Conservation (phyloP, 73 alveolate genomes). For the Paramecium primaurelia region DNA sequence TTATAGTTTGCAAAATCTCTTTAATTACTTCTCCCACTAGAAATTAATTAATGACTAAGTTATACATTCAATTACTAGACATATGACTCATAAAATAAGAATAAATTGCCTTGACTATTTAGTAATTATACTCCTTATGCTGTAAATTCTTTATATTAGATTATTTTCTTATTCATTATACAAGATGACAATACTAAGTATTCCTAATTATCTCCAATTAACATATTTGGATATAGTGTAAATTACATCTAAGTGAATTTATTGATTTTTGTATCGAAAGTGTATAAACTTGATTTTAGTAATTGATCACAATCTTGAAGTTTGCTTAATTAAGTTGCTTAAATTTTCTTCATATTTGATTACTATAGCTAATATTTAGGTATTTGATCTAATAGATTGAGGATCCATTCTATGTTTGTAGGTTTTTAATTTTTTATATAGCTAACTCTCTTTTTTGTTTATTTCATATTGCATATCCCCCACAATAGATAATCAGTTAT, state of each 20-base stretch:
- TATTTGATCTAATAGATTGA: slow-evolving; percentile 29
- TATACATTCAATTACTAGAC: slow-evolving; percentile 14
- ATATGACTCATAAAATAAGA: slow-evolving; percentile 29
- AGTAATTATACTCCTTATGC: neutral
- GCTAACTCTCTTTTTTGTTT: neutral
- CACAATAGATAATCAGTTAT: neutral
- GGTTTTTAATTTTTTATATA: neutral
- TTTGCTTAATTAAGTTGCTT: neutral
- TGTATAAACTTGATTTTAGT: neutral
- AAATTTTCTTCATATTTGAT: neutral
- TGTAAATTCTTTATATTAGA: slow-evolving; percentile 22
- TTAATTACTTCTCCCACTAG: slow-evolving; percentile 38
- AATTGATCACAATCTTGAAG: slow-evolving; percentile 31
- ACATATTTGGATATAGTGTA: slow-evolving; percentile 14
- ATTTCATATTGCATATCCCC: slow-evolving; percentile 38
- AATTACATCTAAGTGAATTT: neutral
- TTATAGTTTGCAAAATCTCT: slow-evolving; percentile 8
- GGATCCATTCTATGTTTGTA: slow-evolving; percentile 38
- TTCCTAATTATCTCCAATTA: neutral
- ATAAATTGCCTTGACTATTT: neutral
- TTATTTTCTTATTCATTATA: neutral
- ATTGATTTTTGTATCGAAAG: neutral
- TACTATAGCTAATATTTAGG: neutral
- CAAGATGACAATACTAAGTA: neutral
- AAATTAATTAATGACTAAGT: neutral